Evolutionary conservation across 2,329 filamentous ascomycete species (phyloP).

Genomic region (Aspergillus ibericus): DNA sequence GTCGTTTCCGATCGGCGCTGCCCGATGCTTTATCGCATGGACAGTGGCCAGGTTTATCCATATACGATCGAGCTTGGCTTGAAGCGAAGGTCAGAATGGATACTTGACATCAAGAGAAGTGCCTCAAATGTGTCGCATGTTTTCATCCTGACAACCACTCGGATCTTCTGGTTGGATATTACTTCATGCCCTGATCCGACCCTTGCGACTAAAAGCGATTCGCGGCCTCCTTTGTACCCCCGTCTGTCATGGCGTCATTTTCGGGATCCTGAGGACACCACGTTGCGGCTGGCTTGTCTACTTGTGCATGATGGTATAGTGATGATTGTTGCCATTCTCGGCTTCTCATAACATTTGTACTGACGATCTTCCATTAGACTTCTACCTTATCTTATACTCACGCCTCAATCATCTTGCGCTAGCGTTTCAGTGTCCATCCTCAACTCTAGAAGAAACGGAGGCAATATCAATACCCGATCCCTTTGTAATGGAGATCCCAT

Average conservation of each 20-base stretch:
- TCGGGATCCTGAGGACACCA: constrained; percentile 54
- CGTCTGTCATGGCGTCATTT: constrained; percentile 56
- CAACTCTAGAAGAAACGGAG: constrained; percentile 22
- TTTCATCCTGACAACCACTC: constrained; percentile 56
- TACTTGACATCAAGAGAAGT: constrained; percentile 54
- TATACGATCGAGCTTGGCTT: constrained; percentile 39
- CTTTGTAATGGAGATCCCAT: constrained; percentile 33
- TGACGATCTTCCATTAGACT: constrained; percentile 28
- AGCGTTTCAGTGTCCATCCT: constrained; percentile 32
- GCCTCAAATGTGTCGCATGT: constrained; percentile 43
- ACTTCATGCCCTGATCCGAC: constrained; percentile 26
- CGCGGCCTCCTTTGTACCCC: constrained; percentile 34
- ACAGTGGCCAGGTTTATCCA: constrained; percentile 24
- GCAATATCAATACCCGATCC: constrained; percentile 33
- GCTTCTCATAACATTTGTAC: neutral
- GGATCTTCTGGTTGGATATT: constrained; percentile 49
- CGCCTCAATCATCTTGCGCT: constrained; percentile 35
- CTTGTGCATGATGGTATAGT: constrained; percentile 32
- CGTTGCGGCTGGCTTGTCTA: constrained; percentile 44
- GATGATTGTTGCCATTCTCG: constrained; percentile 1
- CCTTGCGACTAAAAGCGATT: constrained; percentile 18
- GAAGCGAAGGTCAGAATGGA: constrained; percentile 48
- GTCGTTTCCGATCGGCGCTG: constrained; percentile 54
- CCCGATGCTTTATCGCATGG: constrained; percentile 38
- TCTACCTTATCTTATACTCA: constrained; percentile 44